phyloP scores from a whole-genome alignment of 495 filamentous ascomycete species.

The Lentithecium fluviatile region DNA sequence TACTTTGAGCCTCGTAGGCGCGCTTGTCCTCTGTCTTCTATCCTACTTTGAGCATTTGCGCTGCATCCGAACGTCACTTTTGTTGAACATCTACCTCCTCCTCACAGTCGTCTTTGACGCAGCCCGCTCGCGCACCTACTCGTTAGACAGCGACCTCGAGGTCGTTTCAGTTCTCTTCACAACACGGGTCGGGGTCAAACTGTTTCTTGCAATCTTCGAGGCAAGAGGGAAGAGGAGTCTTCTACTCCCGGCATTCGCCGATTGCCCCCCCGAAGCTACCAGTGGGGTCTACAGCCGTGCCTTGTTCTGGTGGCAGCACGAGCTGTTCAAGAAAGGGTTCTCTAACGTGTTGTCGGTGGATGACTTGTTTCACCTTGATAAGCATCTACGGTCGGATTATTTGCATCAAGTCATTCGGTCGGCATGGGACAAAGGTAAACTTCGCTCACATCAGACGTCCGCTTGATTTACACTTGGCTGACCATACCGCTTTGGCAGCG shows the following conservation, averaged over 20 bases:
- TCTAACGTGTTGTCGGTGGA: conserved; percentile 23
- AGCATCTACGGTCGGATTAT: conserved; percentile 28
- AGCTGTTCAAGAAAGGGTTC: conserved; percentile 46
- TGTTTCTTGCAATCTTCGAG: conserved; percentile 54
- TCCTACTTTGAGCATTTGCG: conserved; percentile 59
- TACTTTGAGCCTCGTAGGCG: conserved; percentile 47
- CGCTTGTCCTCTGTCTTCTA: conserved; percentile 47
- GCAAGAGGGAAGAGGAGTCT: conserved; percentile 53
- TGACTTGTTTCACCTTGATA: conserved; percentile 29
- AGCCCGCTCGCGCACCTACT: conserved; percentile 57
- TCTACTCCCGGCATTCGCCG: conserved; percentile 47
- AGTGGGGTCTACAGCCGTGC: conserved; percentile 53
- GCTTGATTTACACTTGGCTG: neutral
- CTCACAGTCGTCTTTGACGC: conserved; percentile 60
- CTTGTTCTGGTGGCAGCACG: conserved; percentile 62
- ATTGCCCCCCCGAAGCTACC: conserved; percentile 60
- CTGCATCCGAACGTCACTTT: conserved; percentile 56
- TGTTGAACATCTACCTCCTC: conserved; percentile 62
- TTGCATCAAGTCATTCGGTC: conserved; percentile 15
- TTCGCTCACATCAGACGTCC: neutral
- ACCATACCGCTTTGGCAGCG: conserved; percentile 11
- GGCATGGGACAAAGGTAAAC: conserved; percentile 27
- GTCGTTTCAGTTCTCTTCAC: conserved; percentile 50
- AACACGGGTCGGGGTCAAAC: conserved; percentile 49
- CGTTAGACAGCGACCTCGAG: conserved; percentile 47